These are phyloP conservation scores for Septoria linicola DNA, from an alignment of 2,329 filamentous ascomycete genomes.

Conservation along the genomic window DNA sequence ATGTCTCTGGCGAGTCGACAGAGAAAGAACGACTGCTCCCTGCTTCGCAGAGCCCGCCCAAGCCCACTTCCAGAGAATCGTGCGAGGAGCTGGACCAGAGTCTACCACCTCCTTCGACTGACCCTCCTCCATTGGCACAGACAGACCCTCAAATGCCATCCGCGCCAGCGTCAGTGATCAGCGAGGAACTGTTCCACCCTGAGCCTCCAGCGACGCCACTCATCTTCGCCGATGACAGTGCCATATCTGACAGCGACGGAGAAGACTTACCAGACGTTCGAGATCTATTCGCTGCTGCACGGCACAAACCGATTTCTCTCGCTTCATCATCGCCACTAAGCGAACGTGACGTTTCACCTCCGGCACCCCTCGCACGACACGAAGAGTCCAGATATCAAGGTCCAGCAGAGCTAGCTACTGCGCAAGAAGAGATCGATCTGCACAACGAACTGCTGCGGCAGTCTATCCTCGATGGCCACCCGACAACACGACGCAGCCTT, in stretches of 20 bases:
- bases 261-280: slow-evolving; percentile 15
- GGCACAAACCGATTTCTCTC: background rate
- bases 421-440: background rate
- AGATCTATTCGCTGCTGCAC: slow-evolving; percentile 6
- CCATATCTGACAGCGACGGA: slow-evolving; percentile 6
- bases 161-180: too few species aligned
- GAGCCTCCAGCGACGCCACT: background rate
- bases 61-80: too few species aligned
- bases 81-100: too few species aligned
- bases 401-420: background rate
- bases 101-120: too few species aligned
- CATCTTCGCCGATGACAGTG: background rate
- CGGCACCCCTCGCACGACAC: slow-evolving; percentile 6
- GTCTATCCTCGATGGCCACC: slow-evolving; percentile 2
- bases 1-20: background rate
- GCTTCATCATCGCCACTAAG: slow-evolving; percentile 28
- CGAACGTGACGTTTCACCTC: slow-evolving; percentile 30
- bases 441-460: slow-evolving; percentile 4
- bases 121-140: too few species aligned
- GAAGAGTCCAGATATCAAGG: too few species aligned
- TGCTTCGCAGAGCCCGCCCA: too few species aligned
- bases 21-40: too few species aligned
- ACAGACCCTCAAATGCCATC: too few species aligned
- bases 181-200: background rate
- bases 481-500: slow-evolving; percentile 36